Evolutionary conservation across 2,329 filamentous ascomycete genomes (phyloP).

Genomic region (Colletotrichum tabaci): DNA sequence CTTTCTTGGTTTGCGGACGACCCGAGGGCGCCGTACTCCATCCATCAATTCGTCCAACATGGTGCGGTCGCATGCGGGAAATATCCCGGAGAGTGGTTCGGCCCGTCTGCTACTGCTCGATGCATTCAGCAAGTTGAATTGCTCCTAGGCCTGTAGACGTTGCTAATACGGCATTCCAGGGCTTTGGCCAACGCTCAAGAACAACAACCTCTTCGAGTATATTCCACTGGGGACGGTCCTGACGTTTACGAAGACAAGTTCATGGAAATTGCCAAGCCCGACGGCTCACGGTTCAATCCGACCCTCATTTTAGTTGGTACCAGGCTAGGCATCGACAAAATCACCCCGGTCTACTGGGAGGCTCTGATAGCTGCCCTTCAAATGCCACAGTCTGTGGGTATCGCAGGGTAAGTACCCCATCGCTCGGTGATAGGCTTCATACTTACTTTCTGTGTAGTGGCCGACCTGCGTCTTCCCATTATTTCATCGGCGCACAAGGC

Average conservation of each 20-base stretch:
- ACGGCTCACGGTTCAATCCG: constrained; percentile 79
- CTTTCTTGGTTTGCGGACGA: constrained; percentile 91
- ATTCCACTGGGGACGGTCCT: constrained; percentile 89
- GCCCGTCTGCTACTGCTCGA: constrained; percentile 93
- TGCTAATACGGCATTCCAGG: constrained; percentile 59
- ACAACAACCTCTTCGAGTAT: constrained; percentile 78
- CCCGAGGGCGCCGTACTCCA: constrained; percentile 88
- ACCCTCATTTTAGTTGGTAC: constrained; percentile 92
- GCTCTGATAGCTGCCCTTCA: constrained; percentile 88
- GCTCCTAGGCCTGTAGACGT: neutral
- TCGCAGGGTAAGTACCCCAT: constrained; percentile 80
- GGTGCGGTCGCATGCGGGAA: constrained; percentile 91
- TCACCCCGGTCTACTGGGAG: constrained; percentile 95
- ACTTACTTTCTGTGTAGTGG: constrained; percentile 69
- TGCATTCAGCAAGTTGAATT: constrained; percentile 84
- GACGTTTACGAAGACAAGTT: constrained; percentile 96
- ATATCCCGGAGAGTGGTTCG: constrained; percentile 98
- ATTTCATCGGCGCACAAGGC: constrained; percentile 74
- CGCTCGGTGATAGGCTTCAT: constrained; percentile 6
- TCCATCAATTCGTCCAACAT: constrained; percentile 93
- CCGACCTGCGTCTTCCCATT: constrained; percentile 87
- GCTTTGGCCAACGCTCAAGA: constrained; percentile 80
- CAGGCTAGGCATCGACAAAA: constrained; percentile 91
- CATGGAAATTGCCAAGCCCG: constrained; percentile 80
- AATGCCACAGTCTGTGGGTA: constrained; percentile 93